Percentiles rank a stretch among this genome's conserved stretches.
phyloP scores from a whole-genome alignment of 495 filamentous ascomycete species.

The Sordaria brevicollis region DNA sequence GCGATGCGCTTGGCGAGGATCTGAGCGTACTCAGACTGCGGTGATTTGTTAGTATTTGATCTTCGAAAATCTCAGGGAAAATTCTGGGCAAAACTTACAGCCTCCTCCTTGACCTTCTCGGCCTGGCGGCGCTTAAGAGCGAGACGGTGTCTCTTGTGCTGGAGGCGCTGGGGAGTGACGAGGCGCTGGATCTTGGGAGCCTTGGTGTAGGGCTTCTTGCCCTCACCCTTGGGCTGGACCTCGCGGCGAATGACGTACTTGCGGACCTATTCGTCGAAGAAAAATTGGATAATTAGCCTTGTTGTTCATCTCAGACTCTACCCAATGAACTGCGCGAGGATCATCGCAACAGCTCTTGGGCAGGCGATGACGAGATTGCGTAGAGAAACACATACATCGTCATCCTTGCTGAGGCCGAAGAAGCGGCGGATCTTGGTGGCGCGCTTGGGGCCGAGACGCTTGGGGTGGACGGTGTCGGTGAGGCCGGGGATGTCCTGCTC shows the following conservation, averaged over 20 bases:
- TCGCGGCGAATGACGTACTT: constrained; percentile 99
- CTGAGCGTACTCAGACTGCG: constrained; percentile 81
- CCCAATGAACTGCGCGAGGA: constrained; percentile 34
- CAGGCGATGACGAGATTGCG: constrained; percentile 46
- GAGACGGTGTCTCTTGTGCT: constrained; percentile 96
- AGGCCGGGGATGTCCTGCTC: constrained; percentile 86
- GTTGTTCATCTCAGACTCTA: constrained; percentile 40
- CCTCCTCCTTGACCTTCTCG: constrained; percentile 94
- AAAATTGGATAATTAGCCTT: constrained; percentile 30
- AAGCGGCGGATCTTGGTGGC: constrained; percentile 98
- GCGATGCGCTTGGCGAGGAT: constrained; percentile 88
- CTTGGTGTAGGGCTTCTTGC: constrained; percentile 97
- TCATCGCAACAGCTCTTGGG: constrained; percentile 35
- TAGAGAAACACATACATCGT: constrained; percentile 72
- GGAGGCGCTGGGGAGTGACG: constrained; percentile 97
- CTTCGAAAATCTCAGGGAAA: neutral
- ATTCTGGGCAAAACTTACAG: constrained; percentile 53
- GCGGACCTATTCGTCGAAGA: constrained; percentile 54
- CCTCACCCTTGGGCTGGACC: constrained; percentile 87
- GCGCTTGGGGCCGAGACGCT: constrained; percentile 96
- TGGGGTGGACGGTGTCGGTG: constrained; percentile 93
- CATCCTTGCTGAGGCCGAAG: constrained; percentile 98
- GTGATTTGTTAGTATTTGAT: constrained; percentile 27
- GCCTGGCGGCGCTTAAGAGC: constrained; percentile 95
- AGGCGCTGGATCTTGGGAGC: constrained; percentile 98